Conservation (phyloP, 1,284 basidiomycete species). For the Athelia psychrophila region DNA sequence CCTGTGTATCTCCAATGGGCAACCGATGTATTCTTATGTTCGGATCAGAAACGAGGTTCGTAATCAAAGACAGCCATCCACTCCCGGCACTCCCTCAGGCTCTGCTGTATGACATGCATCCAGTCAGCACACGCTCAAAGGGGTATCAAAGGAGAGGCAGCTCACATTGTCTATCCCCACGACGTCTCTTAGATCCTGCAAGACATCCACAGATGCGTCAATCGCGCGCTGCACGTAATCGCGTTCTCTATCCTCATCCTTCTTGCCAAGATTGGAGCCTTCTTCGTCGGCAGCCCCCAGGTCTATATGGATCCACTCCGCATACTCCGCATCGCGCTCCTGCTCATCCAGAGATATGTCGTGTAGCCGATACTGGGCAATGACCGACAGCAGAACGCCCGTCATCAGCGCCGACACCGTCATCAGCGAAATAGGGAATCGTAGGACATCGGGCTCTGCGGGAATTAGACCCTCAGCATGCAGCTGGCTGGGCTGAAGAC, state of each 20-base stretch:
- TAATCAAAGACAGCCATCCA: background rate
- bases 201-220: slow-evolving; percentile 34
- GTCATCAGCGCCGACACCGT: slow-evolving; percentile 47
- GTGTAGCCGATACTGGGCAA: slow-evolving; percentile 32
- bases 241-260: slow-evolving; percentile 13
- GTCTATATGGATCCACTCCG: slow-evolving; percentile 2
- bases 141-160: slow-evolving; percentile 4
- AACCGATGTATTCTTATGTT: no score
- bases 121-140: background rate
- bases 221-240: slow-evolving; percentile 26
- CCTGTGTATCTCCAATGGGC: no score
- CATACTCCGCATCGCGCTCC: background rate
- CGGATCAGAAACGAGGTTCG: no score
- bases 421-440: slow-evolving; percentile 48
- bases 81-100: background rate
- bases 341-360: slow-evolving; percentile 31
- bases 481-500: no score
- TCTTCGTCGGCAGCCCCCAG: slow-evolving; percentile 5
- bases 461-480: no score
- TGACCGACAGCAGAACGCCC: slow-evolving; percentile 36
- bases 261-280: slow-evolving; percentile 13
- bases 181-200: slow-evolving; percentile 42
- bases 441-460: slow-evolving; percentile 48
- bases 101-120: background rate
- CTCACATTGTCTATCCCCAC: slow-evolving; percentile 41